These are phyloP conservation scores for Cicer judaicum DNA, from an alignment of 306 rosid genomes.

Conservation along the genomic window DNA sequence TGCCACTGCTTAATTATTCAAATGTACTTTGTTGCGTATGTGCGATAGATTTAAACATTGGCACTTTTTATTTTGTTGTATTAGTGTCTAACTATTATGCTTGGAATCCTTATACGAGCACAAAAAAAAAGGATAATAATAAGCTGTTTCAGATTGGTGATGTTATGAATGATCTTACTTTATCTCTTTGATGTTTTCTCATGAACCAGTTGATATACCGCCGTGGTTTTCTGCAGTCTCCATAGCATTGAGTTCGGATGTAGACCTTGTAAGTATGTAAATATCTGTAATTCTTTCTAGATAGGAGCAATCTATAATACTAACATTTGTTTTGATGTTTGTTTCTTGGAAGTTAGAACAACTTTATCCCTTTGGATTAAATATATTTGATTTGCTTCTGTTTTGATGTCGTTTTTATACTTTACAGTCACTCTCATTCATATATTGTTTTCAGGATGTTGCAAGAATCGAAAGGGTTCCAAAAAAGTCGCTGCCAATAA, in stretches of 20 bases:
- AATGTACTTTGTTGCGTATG: neutral
- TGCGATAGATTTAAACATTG: slow-evolving; percentile 8
- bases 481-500: slow-evolving; percentile 60
- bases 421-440: slow-evolving; percentile 30
- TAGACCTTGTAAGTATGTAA: slow-evolving; percentile 75
- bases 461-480: slow-evolving; percentile 58
- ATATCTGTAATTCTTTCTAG: slow-evolving; percentile 25
- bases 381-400: neutral
- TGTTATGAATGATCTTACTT: slow-evolving; percentile 45
- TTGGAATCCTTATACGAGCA: slow-evolving; percentile 26
- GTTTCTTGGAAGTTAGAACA: slow-evolving; percentile 14
- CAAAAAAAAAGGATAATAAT: slow-evolving; percentile 1
- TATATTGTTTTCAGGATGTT: slow-evolving; percentile 62
- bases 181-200: slow-evolving; percentile 55
- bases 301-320: slow-evolving; percentile 32
- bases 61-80: slow-evolving; percentile 3
- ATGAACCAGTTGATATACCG: slow-evolving; percentile 84
- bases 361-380: slow-evolving; percentile 16
- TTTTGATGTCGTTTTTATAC: slow-evolving; percentile 3
- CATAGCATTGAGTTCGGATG: slow-evolving; percentile 72
- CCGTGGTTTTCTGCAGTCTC: slow-evolving; percentile 88
- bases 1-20: slow-evolving; percentile 20
- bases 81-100: slow-evolving; percentile 18
- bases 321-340: slow-evolving; percentile 20
- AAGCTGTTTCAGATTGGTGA: slow-evolving; percentile 18